A percentile compares a stretch with the other conserved stretches of the same genome.
phyloP scores from a whole-genome alignment of 2,329 filamentous ascomycete species.

The Xylaria sp. region DNA sequence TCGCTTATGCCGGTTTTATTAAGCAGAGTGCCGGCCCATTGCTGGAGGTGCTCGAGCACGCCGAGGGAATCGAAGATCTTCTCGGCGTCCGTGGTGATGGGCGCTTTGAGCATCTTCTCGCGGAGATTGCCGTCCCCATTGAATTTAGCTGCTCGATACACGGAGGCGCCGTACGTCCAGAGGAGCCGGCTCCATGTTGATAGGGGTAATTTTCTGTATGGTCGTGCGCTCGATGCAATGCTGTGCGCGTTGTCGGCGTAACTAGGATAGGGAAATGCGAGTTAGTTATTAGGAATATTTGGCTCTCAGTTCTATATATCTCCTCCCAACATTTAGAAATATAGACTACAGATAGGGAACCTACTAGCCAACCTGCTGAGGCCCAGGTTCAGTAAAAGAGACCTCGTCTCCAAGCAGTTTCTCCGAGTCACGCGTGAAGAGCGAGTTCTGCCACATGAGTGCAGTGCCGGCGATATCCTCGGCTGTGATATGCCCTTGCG shows the following conservation, averaged over 20 bases:
- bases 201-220: constrained; percentile 36
- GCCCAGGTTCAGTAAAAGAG: constrained; percentile 35
- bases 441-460: constrained; percentile 39
- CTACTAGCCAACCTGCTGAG: constrained; percentile 41
- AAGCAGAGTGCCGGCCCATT: constrained; percentile 26
- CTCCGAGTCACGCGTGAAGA: constrained; percentile 41
- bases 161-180: constrained; percentile 36
- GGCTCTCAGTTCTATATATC: no score
- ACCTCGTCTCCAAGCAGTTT: constrained; percentile 33
- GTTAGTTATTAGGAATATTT: background rate
- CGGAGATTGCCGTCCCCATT: background rate
- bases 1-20: constrained; percentile 34
- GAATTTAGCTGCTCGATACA: background rate
- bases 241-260: background rate
- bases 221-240: constrained; percentile 32
- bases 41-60: constrained; percentile 22
- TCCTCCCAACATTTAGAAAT: background rate
- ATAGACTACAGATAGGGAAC: background rate
- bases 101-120: constrained; percentile 14
- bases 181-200: constrained; percentile 34
- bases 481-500: constrained; percentile 39
- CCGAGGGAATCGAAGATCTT: constrained; percentile 34
- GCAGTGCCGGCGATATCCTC: constrained; percentile 42
- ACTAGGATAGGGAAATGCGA: background rate
- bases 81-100: constrained; percentile 22